Base-by-base conservation (phyloP, 495 filamentous ascomycete genomes). In the Haplographium delicatum region DNA sequence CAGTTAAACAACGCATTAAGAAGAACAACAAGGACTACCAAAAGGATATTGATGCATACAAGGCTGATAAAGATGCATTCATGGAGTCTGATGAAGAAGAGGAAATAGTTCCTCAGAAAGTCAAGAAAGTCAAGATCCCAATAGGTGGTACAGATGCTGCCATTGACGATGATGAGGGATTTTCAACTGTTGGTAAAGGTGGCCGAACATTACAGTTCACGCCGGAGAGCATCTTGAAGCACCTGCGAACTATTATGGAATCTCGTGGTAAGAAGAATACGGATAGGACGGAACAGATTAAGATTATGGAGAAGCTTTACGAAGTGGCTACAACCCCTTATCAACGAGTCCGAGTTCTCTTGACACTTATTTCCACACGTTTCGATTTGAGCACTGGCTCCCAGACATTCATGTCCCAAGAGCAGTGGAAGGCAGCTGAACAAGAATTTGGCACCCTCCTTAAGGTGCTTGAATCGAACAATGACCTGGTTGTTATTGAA, bases 251-350 rank as follows among this genome's bases (percentile, higher is more conserved):
- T 34, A 96, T 99, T 60, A 76, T 97, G 52, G 93, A 97, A 73
- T 90, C 91, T 20, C 78, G 93, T 68, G 93, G 93, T 65, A 90
- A 95, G 77, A 99, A 97, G 81, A 97, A 96, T 71, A 96, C 94
- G 52, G 93, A 99, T 64, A 84, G 90, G 34, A 65, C 78, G 28
- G 93, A 97, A 70, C 93, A 97, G 71, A 96, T 99, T 64, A 81
- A 81, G 67, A 83, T 91, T 44, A 95, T 99, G 93, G 93, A 97
- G 76, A 95, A 88, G 74, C 80, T 99, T 44, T 73, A 84, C 60
- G 89, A 94, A 65, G 88, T 97, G 55, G 78, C 94, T 33, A 79
- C 77, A 52, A 89, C 82, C 27, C 88, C 93, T 22, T 99, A 99
- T 72, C 93, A 96, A 69, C 85, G 79, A 66, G 93, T 99, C 64